A percentile compares a stretch with the other conserved stretches of the same genome.
Conservation (phyloP, 345 rosid species). For the Heritiera fomes region DNA sequence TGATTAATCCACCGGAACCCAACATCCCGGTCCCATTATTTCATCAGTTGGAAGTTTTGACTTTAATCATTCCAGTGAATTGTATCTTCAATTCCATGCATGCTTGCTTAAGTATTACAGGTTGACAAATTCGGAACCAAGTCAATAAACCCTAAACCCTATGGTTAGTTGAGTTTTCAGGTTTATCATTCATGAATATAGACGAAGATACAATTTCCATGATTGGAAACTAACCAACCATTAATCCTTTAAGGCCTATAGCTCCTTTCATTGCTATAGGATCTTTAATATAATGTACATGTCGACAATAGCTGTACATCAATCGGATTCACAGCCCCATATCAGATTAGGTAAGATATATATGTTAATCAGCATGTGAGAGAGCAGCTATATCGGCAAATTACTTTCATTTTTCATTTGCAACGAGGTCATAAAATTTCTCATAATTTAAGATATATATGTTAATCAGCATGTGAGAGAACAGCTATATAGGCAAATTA, state of each 20-base stretch:
- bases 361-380: background rate
- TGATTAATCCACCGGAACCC: slow-evolving; percentile 14
- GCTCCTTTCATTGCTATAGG: background rate
- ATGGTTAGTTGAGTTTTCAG: background rate
- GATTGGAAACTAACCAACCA: background rate
- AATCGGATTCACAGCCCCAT: slow-evolving; percentile 7
- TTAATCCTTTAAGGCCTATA: background rate
- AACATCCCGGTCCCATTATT: background rate
- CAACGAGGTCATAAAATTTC: background rate
- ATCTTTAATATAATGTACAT: background rate
- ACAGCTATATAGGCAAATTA: background rate
- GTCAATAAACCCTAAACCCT: background rate
- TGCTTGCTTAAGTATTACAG: too few relatives aligned
- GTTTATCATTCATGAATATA: background rate
- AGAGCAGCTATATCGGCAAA: background rate
- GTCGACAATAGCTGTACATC: background rate
- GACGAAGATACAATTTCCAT: slow-evolving; percentile 5
- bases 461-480: background rate
- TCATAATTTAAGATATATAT: background rate
- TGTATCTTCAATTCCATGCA: slow-evolving; percentile 1
- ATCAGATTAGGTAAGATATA: slow-evolving; percentile 17
- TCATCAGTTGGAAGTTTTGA: slow-evolving; percentile 3
- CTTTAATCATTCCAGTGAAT: background rate
- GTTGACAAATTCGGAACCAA: background rate
- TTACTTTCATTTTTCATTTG: background rate